Percentiles rank a stretch among this genome's conserved stretches.
phyloP scores from a whole-genome alignment of 257 asterid genomes.

The Sherardia arvensis region DNA sequence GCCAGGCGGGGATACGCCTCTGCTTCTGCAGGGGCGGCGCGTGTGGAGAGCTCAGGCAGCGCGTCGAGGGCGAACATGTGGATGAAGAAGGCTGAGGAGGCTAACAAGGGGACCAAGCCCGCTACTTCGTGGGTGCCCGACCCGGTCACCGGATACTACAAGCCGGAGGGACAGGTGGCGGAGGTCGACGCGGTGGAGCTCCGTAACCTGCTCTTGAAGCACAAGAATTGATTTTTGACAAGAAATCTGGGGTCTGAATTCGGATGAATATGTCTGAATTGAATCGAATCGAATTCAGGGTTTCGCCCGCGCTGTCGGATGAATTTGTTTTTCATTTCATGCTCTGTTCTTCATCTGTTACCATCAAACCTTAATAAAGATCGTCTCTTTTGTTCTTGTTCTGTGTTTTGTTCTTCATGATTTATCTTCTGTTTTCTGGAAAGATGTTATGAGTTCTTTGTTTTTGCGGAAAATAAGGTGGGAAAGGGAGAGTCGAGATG shows the following conservation, averaged over 20 bases:
- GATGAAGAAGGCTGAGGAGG: constrained; percentile 39
- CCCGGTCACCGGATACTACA: constrained; percentile 69
- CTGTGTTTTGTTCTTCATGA: background rate
- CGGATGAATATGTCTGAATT: no score
- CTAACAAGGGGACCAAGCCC: constrained; percentile 39
- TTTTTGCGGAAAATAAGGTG: background rate
- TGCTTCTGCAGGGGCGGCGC: constrained; percentile 16
- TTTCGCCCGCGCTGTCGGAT: constrained; percentile 12
- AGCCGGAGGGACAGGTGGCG: constrained; percentile 48
- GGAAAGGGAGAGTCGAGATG: background rate
- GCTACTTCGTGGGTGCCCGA: constrained; percentile 72
- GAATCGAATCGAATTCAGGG: background rate
- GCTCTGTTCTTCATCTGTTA: background rate
- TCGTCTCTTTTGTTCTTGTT: background rate
- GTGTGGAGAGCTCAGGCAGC: no score
- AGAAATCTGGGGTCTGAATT: background rate
- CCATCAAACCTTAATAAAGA: background rate
- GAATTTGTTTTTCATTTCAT: background rate
- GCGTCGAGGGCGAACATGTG: constrained; percentile 12
- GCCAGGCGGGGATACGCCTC: constrained; percentile 34
- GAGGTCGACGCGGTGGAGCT: constrained; percentile 58
- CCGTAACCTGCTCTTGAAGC: constrained; percentile 36
- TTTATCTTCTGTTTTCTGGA: background rate
- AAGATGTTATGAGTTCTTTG: no score
- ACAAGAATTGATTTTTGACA: constrained; percentile 11